Percentiles rank a stretch among this genome's conserved stretches.
Conservation (phyloP, 2,329 filamentous ascomycete genomes). For the Aspergillus ruber region DNA sequence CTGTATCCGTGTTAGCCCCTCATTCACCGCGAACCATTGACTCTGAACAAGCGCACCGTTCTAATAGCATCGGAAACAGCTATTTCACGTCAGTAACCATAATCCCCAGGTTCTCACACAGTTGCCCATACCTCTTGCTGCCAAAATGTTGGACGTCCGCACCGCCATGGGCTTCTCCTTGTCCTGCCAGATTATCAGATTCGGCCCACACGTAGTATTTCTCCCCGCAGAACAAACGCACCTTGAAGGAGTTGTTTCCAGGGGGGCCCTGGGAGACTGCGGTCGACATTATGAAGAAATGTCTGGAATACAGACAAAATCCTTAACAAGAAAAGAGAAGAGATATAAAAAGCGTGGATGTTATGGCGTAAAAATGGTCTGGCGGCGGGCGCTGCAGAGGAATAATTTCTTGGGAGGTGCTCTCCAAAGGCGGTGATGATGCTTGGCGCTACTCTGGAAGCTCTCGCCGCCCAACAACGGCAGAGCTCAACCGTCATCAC, state of each 20-base stretch:
- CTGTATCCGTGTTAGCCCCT: constrained; percentile 39
- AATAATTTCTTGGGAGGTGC: constrained; percentile 35
- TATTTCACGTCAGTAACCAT: constrained; percentile 36
- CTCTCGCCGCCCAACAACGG: constrained; percentile 34
- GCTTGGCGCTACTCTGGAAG: constrained; percentile 23
- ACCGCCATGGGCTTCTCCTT: constrained; percentile 99
- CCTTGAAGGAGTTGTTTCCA: constrained; percentile 63
- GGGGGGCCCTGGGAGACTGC: constrained; percentile 43
- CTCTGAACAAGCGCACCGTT: constrained; percentile 50
- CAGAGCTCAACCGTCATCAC: constrained; percentile 23
- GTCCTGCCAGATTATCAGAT: constrained; percentile 48
- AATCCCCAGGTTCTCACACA: neutral
- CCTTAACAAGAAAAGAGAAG: constrained; percentile 17
- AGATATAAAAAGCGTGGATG: constrained; percentile 15
- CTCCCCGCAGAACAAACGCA: constrained; percentile 25
- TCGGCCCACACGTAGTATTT: constrained; percentile 22
- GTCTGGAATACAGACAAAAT: constrained; percentile 20
- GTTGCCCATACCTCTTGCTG: constrained; percentile 68
- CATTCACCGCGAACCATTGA: constrained; percentile 16
- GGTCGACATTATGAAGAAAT: constrained; percentile 43
- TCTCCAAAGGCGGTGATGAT: constrained; percentile 31
- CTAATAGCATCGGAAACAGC: constrained; percentile 96
- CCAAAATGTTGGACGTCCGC: constrained; percentile 91
- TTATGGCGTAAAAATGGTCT: constrained; percentile 15
- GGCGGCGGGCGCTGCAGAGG: constrained; percentile 16